Evolutionary conservation across 2,329 filamentous ascomycete genomes (phyloP).

Genomic region (Aspergillus sp.): DNA sequence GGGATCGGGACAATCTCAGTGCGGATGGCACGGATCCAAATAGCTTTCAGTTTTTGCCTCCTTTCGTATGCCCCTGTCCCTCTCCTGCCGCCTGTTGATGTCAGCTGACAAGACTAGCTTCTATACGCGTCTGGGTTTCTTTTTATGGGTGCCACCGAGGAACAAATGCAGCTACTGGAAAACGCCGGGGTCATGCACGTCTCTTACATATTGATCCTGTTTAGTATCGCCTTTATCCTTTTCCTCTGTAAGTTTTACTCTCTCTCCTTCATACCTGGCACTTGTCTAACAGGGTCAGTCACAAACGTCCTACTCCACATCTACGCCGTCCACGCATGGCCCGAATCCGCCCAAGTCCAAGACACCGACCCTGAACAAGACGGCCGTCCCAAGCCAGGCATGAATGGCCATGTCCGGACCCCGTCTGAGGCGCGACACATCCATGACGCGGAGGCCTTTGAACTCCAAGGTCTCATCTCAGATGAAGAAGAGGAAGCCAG

Average conservation of each 20-base stretch:
- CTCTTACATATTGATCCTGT: slow-evolving; percentile 84
- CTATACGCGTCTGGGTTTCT: slow-evolving; percentile 88
- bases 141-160: slow-evolving; percentile 95
- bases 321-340: slow-evolving; percentile 60
- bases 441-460: slow-evolving; percentile 82
- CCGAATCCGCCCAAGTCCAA: slow-evolving; percentile 21
- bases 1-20: slow-evolving; percentile 58
- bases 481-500: slow-evolving; percentile 63
- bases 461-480: slow-evolving; percentile 80
- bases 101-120: slow-evolving; percentile 48
- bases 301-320: slow-evolving; percentile 76
- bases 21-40: slow-evolving; percentile 62
- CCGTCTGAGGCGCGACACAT: slow-evolving; percentile 45
- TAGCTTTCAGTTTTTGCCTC: slow-evolving; percentile 63
- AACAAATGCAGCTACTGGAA: slow-evolving; percentile 77
- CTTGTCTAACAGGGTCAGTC: slow-evolving; percentile 39
- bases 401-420: slow-evolving; percentile 40
- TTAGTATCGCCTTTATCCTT: slow-evolving; percentile 78
- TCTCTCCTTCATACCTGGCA: background rate
- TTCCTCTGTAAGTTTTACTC: slow-evolving; percentile 63
- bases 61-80: slow-evolving; percentile 52
- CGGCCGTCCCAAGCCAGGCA: slow-evolving; percentile 10
- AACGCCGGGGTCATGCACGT: slow-evolving; percentile 74
- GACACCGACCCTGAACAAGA: slow-evolving; percentile 11
- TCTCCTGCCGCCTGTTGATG: background rate